Conservation (phyloP, 305 asterid genomes). For the Solanum chacoense region DNA sequence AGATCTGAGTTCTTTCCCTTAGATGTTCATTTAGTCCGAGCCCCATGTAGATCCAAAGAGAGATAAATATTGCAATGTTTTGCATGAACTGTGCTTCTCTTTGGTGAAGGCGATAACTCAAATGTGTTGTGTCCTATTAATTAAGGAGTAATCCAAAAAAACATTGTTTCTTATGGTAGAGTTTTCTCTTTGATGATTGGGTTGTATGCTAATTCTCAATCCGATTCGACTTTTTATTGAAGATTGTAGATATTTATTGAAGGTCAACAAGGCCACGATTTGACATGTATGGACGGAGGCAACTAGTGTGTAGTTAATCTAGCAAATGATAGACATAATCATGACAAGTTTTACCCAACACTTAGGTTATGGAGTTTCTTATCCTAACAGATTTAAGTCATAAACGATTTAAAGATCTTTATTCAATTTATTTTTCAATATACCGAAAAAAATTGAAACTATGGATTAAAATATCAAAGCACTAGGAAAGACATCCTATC, state of each 20-base stretch:
- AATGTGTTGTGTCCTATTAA: neutral
- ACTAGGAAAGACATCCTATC: neutral
- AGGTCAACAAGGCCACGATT: neutral
- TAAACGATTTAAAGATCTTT: neutral
- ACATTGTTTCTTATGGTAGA: neutral
- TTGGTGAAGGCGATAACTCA: slow-evolving; percentile 24
- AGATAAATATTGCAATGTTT: neutral
- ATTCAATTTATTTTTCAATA: no score
- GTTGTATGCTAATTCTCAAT: neutral
- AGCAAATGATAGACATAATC: neutral
- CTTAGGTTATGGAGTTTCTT: neutral
- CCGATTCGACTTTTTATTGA: neutral
- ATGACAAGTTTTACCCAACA: neutral
- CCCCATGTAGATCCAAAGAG: neutral
- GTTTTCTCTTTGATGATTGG: neutral
- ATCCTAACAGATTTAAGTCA: neutral
- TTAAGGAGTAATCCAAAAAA: neutral
- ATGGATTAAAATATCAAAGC: neutral
- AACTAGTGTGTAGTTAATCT: neutral
- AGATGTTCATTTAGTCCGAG: neutral
- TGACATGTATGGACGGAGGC: neutral
- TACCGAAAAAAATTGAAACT: neutral
- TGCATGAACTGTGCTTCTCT: slow-evolving; percentile 15
- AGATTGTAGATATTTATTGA: neutral
- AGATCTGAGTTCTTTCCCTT: slow-evolving; percentile 18